These are phyloP conservation scores for Talaromyces marneffei DNA, from an alignment of 2,329 filamentous ascomycete species.

Conservation along the genomic window DNA sequence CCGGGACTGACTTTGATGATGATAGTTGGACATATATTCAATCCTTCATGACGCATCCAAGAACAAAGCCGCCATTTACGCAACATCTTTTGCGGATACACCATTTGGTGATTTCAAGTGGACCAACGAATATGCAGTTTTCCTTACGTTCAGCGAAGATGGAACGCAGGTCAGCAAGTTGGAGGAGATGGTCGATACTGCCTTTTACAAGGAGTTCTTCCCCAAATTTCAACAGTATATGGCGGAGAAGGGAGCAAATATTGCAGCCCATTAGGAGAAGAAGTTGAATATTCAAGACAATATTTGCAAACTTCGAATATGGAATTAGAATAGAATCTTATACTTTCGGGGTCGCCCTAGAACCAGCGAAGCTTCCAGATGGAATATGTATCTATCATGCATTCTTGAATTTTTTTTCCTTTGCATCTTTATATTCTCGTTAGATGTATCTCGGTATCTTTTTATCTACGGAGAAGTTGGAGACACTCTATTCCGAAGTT, in stretches of 20 bases:
- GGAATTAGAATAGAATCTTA: too few species aligned
- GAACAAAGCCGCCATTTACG: neutral
- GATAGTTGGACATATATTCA: neutral
- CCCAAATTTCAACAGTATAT: neutral
- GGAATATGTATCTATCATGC: too few species aligned
- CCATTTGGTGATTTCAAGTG: neutral
- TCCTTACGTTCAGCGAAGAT: neutral
- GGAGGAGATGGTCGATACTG: constrained; percentile 3
- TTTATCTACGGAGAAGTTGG: too few species aligned
- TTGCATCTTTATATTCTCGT: too few species aligned
- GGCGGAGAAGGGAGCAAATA: neutral
- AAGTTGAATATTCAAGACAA: too few species aligned
- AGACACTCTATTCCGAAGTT: too few species aligned
- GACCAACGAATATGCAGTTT: neutral
- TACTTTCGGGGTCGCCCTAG: too few species aligned
- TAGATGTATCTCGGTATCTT: too few species aligned
- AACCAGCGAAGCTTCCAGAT: too few species aligned
- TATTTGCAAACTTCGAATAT: too few species aligned
- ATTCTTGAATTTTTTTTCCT: too few species aligned
- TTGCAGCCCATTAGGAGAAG: too few species aligned
- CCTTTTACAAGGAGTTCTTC: neutral
- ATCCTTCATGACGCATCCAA: neutral
- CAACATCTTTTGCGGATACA: neutral
- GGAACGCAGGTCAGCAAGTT: neutral
- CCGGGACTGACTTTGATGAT: neutral